Evolutionary conservation across 2,329 filamentous ascomycete species (phyloP).

Genomic region (Pestalotiopsis sp.): DNA sequence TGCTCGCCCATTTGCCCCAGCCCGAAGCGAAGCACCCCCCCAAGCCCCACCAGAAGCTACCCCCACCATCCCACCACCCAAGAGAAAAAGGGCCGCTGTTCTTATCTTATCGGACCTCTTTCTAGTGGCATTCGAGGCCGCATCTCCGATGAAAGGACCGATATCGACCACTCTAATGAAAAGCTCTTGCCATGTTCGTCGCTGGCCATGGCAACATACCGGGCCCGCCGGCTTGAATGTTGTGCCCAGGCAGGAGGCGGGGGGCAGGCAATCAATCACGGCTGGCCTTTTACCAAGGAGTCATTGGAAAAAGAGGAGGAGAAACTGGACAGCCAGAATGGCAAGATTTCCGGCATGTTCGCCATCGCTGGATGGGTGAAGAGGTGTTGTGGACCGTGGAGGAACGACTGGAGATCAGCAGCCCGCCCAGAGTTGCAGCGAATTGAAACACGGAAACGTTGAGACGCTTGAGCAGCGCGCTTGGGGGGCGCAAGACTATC

Average conservation of each 20-base stretch:
- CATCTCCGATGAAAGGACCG: constrained; percentile 3
- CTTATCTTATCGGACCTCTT: constrained; percentile 1
- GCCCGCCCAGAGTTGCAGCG: not conserved
- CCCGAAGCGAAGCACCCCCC: not conserved
- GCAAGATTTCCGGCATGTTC: not conserved
- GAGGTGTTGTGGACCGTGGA: constrained; percentile 1
- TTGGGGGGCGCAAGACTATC: not conserved
- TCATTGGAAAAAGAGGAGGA: not conserved
- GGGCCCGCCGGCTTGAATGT: not conserved
- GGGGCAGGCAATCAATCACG: not conserved
- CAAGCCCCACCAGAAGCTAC: not conserved
- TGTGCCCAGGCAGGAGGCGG: not conserved
- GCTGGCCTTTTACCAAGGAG: not conserved
- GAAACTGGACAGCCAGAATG: not conserved
- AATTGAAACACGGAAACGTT: constrained; percentile 14
- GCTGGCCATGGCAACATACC: not conserved
- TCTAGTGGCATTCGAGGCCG: not conserved
- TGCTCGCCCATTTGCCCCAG: not conserved
- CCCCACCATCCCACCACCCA: not conserved
- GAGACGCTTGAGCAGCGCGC: constrained; percentile 9
- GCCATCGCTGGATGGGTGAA: not conserved
- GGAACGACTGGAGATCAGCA: constrained; percentile 1
- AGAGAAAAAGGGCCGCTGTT: not conserved
- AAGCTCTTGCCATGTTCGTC: constrained; percentile 1
- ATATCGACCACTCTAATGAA: not conserved